phyloP scores from a whole-genome alignment of 352 stramenopile species.

The Thraustochytrium sp. region DNA sequence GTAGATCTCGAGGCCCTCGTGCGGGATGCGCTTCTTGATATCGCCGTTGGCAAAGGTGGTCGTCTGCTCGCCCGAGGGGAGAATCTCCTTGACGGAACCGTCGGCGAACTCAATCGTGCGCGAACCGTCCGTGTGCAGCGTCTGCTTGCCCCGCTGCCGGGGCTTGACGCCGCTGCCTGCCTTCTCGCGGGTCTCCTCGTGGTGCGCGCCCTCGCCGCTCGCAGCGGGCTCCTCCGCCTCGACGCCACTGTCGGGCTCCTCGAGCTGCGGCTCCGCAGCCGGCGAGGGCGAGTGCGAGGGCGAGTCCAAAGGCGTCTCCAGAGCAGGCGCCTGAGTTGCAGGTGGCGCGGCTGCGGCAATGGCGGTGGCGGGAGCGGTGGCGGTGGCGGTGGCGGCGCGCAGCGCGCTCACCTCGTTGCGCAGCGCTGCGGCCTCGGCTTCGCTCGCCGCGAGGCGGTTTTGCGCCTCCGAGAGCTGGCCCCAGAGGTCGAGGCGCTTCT shows the following conservation, averaged over 20 bases:
- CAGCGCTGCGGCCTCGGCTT: background rate
- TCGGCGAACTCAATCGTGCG: constrained; percentile 67
- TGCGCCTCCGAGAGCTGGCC: background rate
- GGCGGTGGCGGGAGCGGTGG: background rate
- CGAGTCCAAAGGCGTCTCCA: too few species aligned
- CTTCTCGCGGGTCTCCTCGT: background rate
- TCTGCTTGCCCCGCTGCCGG: background rate
- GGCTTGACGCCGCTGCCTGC: background rate
- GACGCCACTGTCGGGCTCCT: too few species aligned
- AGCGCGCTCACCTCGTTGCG: background rate
- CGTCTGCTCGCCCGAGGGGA: constrained; percentile 67
- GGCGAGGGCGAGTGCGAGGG: too few species aligned
- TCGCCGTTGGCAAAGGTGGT: constrained; percentile 89
- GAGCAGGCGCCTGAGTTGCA: too few species aligned
- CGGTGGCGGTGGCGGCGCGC: background rate
- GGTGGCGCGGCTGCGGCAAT: background rate
- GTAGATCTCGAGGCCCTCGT: constrained; percentile 81
- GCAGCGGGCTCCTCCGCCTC: too few species aligned
- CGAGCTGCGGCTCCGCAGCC: too few species aligned
- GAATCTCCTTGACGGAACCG: constrained; percentile 84
- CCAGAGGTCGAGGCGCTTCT: constrained; percentile 7
- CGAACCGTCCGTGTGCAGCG: constrained; percentile 47
- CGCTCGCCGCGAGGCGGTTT: background rate
- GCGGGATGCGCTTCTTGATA: constrained; percentile 75
- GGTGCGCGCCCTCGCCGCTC: background rate